Conservation (phyloP, 331 rosid species). For the Malus hybrid region DNA sequence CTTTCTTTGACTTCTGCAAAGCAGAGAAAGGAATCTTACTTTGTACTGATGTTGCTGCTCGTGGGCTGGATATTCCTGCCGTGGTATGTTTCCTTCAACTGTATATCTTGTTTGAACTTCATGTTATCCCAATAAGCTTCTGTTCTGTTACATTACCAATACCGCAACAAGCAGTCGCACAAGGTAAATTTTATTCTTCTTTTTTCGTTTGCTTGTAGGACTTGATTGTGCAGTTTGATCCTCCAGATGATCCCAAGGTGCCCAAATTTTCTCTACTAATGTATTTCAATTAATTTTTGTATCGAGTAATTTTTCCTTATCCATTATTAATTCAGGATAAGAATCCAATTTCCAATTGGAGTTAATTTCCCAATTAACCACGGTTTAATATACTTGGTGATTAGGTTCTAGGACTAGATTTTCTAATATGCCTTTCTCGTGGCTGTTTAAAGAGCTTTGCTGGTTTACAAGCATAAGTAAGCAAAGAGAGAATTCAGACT, state of each 20-base stretch:
- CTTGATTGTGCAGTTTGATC: slow-evolving; percentile 95
- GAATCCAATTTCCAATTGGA: too few species aligned
- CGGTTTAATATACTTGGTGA: too few species aligned
- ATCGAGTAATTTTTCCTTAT: neutral
- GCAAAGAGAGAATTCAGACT: too few species aligned
- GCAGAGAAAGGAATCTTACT: slow-evolving; percentile 87
- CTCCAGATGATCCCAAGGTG: slow-evolving; percentile 97
- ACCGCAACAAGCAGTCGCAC: neutral
- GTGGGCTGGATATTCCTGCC: slow-evolving; percentile 87
- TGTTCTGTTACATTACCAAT: neutral
- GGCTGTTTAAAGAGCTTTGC: too few species aligned
- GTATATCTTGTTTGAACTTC: too few species aligned
- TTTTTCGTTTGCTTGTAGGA: slow-evolving; percentile 48
- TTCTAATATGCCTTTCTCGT: too few species aligned
- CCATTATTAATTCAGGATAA: neutral
- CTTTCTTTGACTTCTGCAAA: slow-evolving; percentile 68
- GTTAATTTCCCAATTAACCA: too few species aligned
- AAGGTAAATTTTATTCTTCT: neutral
- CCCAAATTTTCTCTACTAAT: neutral
- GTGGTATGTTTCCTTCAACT: slow-evolving; percentile 42
- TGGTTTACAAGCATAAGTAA: too few species aligned
- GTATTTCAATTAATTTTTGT: neutral
- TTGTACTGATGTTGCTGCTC: slow-evolving; percentile 98
- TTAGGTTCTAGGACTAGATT: too few species aligned
- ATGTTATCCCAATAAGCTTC: too few species aligned